Evolutionary conservation across 495 filamentous ascomycete genomes (phyloP).

Genomic region (Podospora sp.): DNA sequence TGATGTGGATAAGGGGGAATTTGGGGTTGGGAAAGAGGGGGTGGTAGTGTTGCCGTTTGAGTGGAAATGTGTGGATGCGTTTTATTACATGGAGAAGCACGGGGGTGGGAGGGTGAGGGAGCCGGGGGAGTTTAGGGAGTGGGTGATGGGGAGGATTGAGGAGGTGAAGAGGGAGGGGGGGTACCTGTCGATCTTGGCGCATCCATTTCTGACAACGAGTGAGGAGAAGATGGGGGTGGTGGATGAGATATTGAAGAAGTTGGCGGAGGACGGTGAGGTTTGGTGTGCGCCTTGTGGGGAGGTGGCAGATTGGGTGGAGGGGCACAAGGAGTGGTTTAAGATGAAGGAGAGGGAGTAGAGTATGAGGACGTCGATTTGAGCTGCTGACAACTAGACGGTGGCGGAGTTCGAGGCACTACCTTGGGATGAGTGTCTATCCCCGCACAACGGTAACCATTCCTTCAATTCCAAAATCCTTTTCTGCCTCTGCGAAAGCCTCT

Average conservation of each 20-base stretch:
- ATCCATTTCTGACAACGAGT: constrained; percentile 34
- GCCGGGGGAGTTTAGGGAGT: constrained; percentile 24
- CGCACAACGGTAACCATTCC: no score
- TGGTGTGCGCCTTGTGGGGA: constrained; percentile 35
- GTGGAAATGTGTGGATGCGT: constrained; percentile 39
- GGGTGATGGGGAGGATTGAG: constrained; percentile 32
- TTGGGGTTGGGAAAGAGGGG: constrained; percentile 26
- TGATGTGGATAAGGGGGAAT: constrained; percentile 28
- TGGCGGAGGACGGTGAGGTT: constrained; percentile 27
- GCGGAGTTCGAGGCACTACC: no score
- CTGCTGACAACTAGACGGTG: no score
- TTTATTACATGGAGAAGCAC: constrained; percentile 44
- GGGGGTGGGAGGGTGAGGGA: constrained; percentile 20
- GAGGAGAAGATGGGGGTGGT: constrained; percentile 34
- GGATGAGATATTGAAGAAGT: constrained; percentile 28
- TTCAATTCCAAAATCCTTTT: no score
- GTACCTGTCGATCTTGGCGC: constrained; percentile 38
- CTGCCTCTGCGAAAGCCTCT: no score
- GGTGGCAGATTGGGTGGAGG: constrained; percentile 30
- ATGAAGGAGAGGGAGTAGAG: background rate
- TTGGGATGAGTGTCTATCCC: constrained; percentile 1
- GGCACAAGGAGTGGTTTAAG: background rate
- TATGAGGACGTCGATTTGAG: no score
- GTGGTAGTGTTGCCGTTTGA: constrained; percentile 40
- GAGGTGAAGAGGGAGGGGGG: constrained; percentile 21